Percentiles rank a stretch among this genome's conserved stretches.
Evolutionary conservation across 306 rosid genomes (phyloP).

Genomic region (Cyclanthera cordifolia): DNA sequence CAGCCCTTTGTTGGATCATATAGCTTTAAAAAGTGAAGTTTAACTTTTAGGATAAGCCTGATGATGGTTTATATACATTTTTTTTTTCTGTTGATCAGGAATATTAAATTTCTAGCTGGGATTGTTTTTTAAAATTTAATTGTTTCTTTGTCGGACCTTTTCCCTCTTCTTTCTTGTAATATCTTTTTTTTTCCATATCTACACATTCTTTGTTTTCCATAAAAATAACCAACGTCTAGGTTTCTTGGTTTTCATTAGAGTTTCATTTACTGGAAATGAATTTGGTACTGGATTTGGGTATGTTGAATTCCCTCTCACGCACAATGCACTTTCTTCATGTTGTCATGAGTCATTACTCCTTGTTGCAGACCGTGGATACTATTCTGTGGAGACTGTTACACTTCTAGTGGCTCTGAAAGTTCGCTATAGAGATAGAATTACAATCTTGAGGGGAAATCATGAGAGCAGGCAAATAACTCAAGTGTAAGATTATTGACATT

Average conservation of each 20-base stretch:
- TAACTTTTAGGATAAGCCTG: neutral
- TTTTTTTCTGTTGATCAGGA: neutral
- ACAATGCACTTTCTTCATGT: neutral
- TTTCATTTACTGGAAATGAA: neutral
- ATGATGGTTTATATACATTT: too few species aligned
- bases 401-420: constrained; percentile 95
- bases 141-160: neutral
- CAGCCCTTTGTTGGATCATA: too few species aligned
- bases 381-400: constrained; percentile 94
- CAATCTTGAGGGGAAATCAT: constrained; percentile 94
- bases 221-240: neutral
- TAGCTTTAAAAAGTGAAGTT: neutral
- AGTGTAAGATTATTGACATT: constrained; percentile 54
- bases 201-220: neutral
- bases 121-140: neutral
- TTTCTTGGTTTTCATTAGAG: neutral
- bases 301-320: neutral
- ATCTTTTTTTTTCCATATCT: neutral
- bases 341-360: neutral
- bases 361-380: constrained; percentile 39
- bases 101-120: neutral
- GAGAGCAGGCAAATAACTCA: constrained; percentile 98
- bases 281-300: neutral
- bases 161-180: neutral
- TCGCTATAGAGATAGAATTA: constrained; percentile 95